phyloP scores from a whole-genome alignment of 352 stramenopile genomes.

The Pythium biforme region DNA sequence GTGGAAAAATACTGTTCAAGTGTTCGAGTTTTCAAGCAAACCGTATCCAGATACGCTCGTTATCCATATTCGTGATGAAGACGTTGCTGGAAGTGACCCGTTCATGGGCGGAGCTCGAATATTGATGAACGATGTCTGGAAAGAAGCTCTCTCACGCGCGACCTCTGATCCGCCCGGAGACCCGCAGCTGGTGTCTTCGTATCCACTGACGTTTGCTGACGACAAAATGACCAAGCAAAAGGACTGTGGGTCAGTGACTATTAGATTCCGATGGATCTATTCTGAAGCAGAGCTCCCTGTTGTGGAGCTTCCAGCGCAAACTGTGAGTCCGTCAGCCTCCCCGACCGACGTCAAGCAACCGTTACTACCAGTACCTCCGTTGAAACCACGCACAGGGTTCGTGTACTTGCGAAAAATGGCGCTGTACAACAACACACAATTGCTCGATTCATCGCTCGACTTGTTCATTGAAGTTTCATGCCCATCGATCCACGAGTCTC shows the following conservation, averaged over 20 bases:
- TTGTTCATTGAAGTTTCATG: conserved; percentile 34
- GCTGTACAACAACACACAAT: conserved; percentile 23
- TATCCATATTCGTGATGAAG: conserved; percentile 43
- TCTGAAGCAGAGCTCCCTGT: conserved; percentile 28
- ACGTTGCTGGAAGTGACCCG: conserved; percentile 35
- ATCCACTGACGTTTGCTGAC: conserved; percentile 34
- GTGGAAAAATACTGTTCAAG: conserved; percentile 44
- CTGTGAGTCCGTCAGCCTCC: not conserved
- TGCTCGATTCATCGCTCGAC: conserved; percentile 36
- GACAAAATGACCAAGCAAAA: conserved; percentile 47
- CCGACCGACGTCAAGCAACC: not conserved
- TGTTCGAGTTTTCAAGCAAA: conserved; percentile 38
- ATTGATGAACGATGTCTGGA: conserved; percentile 33
- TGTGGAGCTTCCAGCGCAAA: not conserved
- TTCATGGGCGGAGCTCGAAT: conserved; percentile 47
- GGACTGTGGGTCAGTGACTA: conserved; percentile 32
- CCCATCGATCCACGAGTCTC: conserved; percentile 3
- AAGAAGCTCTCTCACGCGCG: conserved; percentile 7
- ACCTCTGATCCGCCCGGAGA: conserved; percentile 20
- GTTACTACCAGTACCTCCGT: not conserved
- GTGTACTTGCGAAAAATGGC: conserved; percentile 28
- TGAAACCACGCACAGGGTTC: conserved; percentile 22
- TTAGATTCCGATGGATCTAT: conserved; percentile 45
- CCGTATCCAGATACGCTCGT: conserved; percentile 32
- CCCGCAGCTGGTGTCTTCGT: conserved; percentile 32